These are phyloP conservation scores for Phyllosticta paracitricarpa DNA, from an alignment of 2,329 filamentous ascomycete genomes.

Conservation along the genomic window DNA sequence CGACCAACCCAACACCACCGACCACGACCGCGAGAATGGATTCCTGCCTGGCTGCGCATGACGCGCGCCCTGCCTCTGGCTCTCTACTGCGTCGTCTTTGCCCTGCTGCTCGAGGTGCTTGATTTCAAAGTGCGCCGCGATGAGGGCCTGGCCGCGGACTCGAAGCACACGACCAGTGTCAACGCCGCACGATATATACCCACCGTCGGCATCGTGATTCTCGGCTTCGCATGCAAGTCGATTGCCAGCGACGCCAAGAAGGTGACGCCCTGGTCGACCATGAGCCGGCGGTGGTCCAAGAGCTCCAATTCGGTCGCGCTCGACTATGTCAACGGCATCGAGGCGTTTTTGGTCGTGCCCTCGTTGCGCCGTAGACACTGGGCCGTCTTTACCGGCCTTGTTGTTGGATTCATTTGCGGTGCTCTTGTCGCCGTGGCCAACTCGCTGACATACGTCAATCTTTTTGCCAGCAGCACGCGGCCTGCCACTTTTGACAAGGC, in stretches of 20 bases:
- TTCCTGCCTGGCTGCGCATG: constrained; percentile 5
- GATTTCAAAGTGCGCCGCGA: not conserved
- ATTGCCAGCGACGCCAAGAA: not conserved
- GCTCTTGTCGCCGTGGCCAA: constrained; percentile 3
- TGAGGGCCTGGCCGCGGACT: not conserved
- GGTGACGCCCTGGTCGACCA: constrained; percentile 3
- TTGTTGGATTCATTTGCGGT: constrained; percentile 5
- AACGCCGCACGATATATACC: constrained; percentile 2
- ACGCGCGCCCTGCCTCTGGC: not conserved
- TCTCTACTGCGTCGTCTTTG: constrained; percentile 1
- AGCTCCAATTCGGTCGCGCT: constrained; percentile 5
- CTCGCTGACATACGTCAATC: not conserved
- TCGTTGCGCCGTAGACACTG: constrained; percentile 3
- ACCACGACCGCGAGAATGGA: not conserved
- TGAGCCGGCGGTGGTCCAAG: constrained; percentile 3
- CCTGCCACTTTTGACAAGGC: not conserved
- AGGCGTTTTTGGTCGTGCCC: not conserved
- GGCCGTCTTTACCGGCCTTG: not conserved
- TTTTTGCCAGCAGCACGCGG: not conserved
- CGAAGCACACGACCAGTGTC: not conserved
- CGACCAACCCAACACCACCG: not conserved
- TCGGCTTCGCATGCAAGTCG: constrained; percentile 5
- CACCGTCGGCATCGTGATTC: not conserved
- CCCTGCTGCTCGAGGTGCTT: not conserved
- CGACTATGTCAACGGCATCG: constrained; percentile 5